Evolutionary conservation across 1,284 basidiomycete species (phyloP), one percentile per base, ranked within the genome.

Genomic region (Pholiota adiposa): DNA sequence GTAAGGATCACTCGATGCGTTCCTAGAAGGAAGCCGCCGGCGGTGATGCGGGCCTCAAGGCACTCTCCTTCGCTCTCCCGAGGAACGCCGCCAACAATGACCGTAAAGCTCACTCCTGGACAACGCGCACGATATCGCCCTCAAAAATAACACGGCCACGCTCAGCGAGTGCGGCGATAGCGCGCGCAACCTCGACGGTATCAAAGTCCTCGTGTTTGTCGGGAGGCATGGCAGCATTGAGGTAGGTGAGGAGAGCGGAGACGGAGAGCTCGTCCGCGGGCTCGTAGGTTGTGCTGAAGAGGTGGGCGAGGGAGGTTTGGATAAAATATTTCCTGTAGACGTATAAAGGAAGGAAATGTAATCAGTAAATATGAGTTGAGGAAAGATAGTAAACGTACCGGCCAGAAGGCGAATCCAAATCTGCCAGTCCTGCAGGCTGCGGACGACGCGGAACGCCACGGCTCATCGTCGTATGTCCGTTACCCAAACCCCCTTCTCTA

Each of bases 131-230:
- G 60, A 82, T 79, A 67, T 89, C 88, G 27, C 87, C 88, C 67
- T 87, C 82, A 57, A 88, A 80, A 23, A 78, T 69, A 29, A 86
- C 75, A 53, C 78, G 73, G 1, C 84, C 83, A 61, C 78, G 77
- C 53, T 86, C 84, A 58, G 81, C 80, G 51, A 89, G 70, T 11
- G 76, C 71, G 16, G 75, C 81, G n/a, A 83, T 83, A 9, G 81
- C 82, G 60, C 81, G 82, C 11, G 81, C 83, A 11, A 91, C 87
- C 73, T 91, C 89, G 2, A 79, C 79, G 11, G 87, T 89, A 70
- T 91, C 89, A 62, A 89, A 91, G 63, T 92, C 89, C 74, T 90
- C 89, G 69, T 90, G 84, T 72, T 90, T 91, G 70, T 90, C 89
- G 12, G 77, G 77, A 18, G 88, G 89, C 77, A 90, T 83, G 7